These are phyloP conservation scores for Botrytis deweyae DNA, from an alignment of 2,329 filamentous ascomycete genomes.

Conservation along the genomic window DNA sequence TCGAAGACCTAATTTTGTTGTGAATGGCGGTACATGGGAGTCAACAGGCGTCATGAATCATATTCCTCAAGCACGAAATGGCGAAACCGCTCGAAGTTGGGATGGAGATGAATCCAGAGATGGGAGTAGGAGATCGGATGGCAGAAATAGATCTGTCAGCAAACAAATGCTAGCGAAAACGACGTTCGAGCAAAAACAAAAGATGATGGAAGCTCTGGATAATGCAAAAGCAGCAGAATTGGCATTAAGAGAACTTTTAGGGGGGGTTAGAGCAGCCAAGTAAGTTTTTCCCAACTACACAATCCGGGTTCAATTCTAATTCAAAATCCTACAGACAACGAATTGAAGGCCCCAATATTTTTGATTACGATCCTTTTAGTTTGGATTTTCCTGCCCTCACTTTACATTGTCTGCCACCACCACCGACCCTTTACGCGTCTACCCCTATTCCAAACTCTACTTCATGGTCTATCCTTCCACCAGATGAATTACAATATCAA, in stretches of 20 bases:
- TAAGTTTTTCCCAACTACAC: conserved; percentile 45
- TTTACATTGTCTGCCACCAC: conserved; percentile 75
- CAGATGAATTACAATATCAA: conserved; percentile 70
- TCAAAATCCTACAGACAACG: conserved; percentile 47
- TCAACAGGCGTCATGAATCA: conserved; percentile 76
- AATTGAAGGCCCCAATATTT: conserved; percentile 57
- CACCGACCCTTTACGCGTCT: conserved; percentile 74
- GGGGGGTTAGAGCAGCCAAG: conserved; percentile 81
- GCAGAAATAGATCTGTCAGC: conserved; percentile 45
- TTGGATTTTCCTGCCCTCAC: conserved; percentile 85
- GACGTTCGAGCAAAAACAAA: conserved; percentile 63
- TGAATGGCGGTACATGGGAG: conserved; percentile 64
- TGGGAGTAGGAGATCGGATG: conserved; percentile 37
- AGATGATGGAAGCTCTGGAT: conserved; percentile 69
- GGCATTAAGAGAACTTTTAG: conserved; percentile 78
- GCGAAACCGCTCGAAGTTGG: conserved; percentile 45
- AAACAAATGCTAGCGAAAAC: conserved; percentile 50
- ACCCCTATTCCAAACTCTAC: conserved; percentile 74
- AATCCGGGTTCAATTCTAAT: not conserved
- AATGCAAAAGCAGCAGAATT: conserved; percentile 81
- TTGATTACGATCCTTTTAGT: conserved; percentile 80
- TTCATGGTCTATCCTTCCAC: conserved; percentile 79
- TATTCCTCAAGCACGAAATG: conserved; percentile 54
- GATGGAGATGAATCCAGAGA: conserved; percentile 39
- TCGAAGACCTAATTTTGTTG: conserved; percentile 32